Evolutionary conservation across 1,284 basidiomycete genomes (phyloP).

Genomic region (Austroboletus novae-zelandiae): DNA sequence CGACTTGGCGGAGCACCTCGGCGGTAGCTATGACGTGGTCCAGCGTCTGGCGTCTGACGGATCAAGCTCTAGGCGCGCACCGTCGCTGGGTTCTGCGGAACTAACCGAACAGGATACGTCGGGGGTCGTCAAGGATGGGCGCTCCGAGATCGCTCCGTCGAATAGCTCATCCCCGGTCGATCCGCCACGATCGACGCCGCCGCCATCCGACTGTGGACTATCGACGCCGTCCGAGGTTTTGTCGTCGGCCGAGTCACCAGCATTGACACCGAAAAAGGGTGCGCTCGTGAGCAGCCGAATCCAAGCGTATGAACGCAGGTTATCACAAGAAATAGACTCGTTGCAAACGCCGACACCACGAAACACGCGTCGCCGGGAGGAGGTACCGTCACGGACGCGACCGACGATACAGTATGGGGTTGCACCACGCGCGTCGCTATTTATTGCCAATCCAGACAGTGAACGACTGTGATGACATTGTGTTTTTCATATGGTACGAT

Average conservation of each 20-base stretch:
- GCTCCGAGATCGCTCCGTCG: conserved; percentile 13
- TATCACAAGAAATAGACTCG: conserved; percentile 31
- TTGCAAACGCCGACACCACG: conserved; percentile 17
- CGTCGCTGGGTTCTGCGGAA: conserved; percentile 24
- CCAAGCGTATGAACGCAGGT: conserved; percentile 39
- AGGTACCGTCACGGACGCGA: conserved; percentile 27
- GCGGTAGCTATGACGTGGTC: conserved; percentile 62
- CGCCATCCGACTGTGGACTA: not conserved
- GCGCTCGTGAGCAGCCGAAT: conserved; percentile 35
- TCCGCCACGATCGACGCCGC: conserved; percentile 11
- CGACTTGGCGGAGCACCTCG: conserved; percentile 62
- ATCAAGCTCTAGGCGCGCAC: conserved; percentile 24
- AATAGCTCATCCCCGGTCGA: conserved; percentile 9
- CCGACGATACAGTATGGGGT: conserved; percentile 43
- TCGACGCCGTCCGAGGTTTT: not conserved
- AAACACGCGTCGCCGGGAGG: conserved; percentile 32
- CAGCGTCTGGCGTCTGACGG: conserved; percentile 49
- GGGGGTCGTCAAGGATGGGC: conserved; percentile 3
- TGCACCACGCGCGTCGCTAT: conserved; percentile 44
- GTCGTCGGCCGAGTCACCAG: not conserved
- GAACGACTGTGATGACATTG: conserved; percentile 14
- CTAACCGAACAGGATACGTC: conserved; percentile 22
- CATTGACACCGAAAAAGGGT: conserved; percentile 2
- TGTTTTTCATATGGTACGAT: not conserved
- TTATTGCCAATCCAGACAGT: conserved; percentile 50